Evolutionary conservation across 2,329 filamentous ascomycete genomes (phyloP).

Genomic region (Talaromyces piceae): DNA sequence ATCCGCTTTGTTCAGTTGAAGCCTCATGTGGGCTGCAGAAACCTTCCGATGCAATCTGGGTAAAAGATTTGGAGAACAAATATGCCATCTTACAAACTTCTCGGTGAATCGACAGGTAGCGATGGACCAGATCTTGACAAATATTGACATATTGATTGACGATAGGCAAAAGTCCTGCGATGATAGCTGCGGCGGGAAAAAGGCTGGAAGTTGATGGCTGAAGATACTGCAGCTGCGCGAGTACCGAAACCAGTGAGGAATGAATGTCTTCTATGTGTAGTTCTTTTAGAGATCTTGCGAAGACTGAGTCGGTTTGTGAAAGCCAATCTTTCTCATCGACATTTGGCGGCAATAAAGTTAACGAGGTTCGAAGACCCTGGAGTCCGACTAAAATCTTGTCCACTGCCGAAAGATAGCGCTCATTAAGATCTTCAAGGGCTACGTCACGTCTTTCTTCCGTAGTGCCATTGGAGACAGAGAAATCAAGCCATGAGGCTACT

Average conservation of each 20-base stretch:
- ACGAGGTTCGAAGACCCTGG: slow-evolving; percentile 59
- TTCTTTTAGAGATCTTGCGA: slow-evolving; percentile 49
- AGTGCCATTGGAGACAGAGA: slow-evolving; percentile 18
- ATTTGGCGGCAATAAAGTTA: slow-evolving; percentile 49
- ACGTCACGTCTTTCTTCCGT: slow-evolving; percentile 14
- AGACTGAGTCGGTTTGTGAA: slow-evolving; percentile 46
- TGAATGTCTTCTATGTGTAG: slow-evolving; percentile 54
- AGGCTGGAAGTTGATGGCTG: slow-evolving; percentile 37
- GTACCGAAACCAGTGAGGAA: slow-evolving; percentile 35
- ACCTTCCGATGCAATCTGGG: slow-evolving; percentile 70
- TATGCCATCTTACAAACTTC: slow-evolving; percentile 67
- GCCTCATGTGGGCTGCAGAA: slow-evolving; percentile 89
- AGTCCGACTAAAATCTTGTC: slow-evolving; percentile 73
- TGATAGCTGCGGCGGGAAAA: slow-evolving; percentile 47
- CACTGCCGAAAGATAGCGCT: slow-evolving; percentile 55
- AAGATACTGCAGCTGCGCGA: slow-evolving; percentile 41
- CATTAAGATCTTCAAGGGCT: slow-evolving; percentile 44
- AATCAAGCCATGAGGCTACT: slow-evolving; percentile 56
- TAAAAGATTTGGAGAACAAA: slow-evolving; percentile 68
- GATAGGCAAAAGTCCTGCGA: slow-evolving; percentile 61
- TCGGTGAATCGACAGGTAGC: slow-evolving; percentile 58
- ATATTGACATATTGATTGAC: slow-evolving; percentile 63
- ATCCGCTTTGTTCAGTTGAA: slow-evolving; percentile 60
- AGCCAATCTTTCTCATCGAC: slow-evolving; percentile 60
- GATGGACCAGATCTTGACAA: slow-evolving; percentile 50